Evolutionary conservation across 495 filamentous ascomycete genomes (phyloP).

Genomic region (Glutinoglossum americanum): DNA sequence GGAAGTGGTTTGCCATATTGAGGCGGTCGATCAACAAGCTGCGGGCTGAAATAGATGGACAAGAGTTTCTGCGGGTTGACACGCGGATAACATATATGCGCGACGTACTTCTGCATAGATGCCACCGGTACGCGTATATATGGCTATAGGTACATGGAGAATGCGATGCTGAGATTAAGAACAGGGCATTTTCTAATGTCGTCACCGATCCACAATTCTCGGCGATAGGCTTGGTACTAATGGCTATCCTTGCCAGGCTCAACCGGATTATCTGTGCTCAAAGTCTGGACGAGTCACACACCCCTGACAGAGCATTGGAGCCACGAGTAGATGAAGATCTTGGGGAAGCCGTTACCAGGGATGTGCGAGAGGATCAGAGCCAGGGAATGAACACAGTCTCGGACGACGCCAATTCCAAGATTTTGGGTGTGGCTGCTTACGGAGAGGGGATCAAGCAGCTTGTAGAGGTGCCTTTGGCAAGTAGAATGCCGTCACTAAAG

Average conservation of each 20-base stretch:
- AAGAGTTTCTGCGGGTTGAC: neutral
- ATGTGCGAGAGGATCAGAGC: neutral
- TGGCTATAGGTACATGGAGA: too few species aligned
- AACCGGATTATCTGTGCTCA: neutral
- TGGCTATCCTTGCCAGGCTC: constrained; percentile 42
- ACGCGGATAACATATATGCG: neutral
- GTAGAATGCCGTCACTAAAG: neutral
- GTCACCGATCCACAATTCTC: constrained; percentile 52
- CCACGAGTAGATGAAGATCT: neutral
- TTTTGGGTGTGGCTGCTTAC: neutral
- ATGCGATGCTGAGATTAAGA: neutral
- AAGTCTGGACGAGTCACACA: neutral
- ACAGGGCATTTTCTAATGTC: constrained; percentile 45
- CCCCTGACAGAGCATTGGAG: neutral
- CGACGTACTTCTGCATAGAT: neutral
- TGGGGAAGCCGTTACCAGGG: neutral
- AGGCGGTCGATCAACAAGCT: constrained; percentile 37
- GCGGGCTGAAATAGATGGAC: neutral
- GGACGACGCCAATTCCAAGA: neutral
- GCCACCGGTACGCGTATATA: neutral
- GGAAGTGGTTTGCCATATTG: constrained; percentile 42
- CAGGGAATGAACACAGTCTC: neutral
- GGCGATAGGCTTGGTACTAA: constrained; percentile 52
- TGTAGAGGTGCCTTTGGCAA: neutral
- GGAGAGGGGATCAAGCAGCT: too few species aligned